Conservation (phyloP, 768 basidiomycete species). For the Trametopsis cervina region DNA sequence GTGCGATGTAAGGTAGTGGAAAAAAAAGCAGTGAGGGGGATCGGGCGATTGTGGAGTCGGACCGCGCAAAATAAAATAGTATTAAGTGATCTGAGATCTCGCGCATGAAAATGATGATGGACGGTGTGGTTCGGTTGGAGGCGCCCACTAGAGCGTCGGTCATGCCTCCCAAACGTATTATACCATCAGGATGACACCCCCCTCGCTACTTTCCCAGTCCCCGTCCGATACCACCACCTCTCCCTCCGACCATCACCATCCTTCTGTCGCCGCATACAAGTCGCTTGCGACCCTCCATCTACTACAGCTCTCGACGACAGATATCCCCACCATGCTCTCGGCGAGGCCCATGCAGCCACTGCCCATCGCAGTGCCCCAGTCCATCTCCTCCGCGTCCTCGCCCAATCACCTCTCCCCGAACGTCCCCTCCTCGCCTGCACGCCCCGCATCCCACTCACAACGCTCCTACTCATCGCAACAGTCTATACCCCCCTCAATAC, state of each 20-base stretch:
- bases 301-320: slow-evolving; percentile 8
- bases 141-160: background rate
- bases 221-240: slow-evolving; percentile 4
- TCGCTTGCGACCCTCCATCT: background rate
- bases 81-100: background rate
- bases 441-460: slow-evolving; percentile 6
- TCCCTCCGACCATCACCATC: slow-evolving; percentile 9
- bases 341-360: slow-evolving; percentile 31
- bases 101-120: background rate
- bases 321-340: slow-evolving; percentile 27
- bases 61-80: background rate
- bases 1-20: background rate
- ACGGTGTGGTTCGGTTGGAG: background rate
- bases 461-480: slow-evolving; percentile 1
- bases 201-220: slow-evolving; percentile 4
- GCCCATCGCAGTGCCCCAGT: slow-evolving; percentile 13
- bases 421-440: slow-evolving; percentile 13
- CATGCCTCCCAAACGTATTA: slow-evolving; percentile 1
- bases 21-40: background rate
- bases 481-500: slow-evolving; percentile 11
- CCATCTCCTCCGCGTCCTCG: too few relatives aligned
- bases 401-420: slow-evolving; percentile 10
- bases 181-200: slow-evolving; percentile 8
- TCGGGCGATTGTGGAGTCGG: background rate
- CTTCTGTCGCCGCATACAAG: slow-evolving; percentile 9